Conservation (phyloP, 257 asterid species). For the Solanum okadae region DNA sequence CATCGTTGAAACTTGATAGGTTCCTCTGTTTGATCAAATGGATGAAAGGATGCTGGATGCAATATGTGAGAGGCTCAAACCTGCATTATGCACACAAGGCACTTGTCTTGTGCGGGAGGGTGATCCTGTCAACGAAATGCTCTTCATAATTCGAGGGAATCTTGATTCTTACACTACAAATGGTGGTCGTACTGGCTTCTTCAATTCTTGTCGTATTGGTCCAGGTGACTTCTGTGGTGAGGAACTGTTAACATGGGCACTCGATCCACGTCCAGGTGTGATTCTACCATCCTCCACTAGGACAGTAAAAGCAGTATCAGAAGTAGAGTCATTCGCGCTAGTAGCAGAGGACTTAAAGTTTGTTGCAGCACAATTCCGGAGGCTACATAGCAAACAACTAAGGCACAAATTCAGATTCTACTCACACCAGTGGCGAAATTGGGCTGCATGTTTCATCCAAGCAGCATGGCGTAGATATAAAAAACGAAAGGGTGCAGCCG, state of each 20-base stretch:
- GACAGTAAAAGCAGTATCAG: constrained; percentile 75
- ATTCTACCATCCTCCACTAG: constrained; percentile 88
- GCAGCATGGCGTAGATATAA: constrained; percentile 85
- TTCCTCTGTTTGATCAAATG: constrained; percentile 94
- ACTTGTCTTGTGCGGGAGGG: constrained; percentile 88
- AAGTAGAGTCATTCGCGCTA: constrained; percentile 84
- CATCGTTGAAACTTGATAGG: constrained; percentile 21
- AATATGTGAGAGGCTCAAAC: constrained; percentile 89
- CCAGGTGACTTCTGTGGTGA: constrained; percentile 94
- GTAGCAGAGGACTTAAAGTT: constrained; percentile 75
- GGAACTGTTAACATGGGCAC: constrained; percentile 96
- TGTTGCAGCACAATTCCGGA: constrained; percentile 75
- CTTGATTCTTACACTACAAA: constrained; percentile 89
- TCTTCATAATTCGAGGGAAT: constrained; percentile 84
- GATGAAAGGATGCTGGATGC: constrained; percentile 90
- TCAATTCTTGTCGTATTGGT: constrained; percentile 75
- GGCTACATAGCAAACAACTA: constrained; percentile 84
- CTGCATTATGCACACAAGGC: constrained; percentile 67
- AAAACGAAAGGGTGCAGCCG: constrained; percentile 38
- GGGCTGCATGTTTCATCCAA: constrained; percentile 87
- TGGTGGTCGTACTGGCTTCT: constrained; percentile 96
- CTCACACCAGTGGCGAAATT: constrained; percentile 92
- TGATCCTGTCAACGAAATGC: constrained; percentile 88
- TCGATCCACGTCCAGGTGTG: constrained; percentile 80
- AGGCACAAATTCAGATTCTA: constrained; percentile 88